Percentiles rank a stretch among this genome's conserved stretches.
These are phyloP conservation scores for Termitomyces sp. DNA, from an alignment of 768 basidiomycete species.

Conservation along the genomic window DNA sequence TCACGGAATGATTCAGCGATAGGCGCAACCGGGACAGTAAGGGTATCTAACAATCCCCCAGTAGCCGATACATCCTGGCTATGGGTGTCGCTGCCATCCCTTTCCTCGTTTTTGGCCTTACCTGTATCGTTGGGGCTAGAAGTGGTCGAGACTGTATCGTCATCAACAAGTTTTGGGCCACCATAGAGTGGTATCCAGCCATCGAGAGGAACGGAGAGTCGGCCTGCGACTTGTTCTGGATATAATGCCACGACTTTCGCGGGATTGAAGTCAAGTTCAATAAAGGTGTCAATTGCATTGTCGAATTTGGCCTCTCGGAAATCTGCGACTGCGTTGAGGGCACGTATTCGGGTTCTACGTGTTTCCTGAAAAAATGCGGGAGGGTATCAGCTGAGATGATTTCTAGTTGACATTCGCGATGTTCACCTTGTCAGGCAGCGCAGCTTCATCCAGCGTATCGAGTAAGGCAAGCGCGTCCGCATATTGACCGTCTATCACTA, in stretches of 20 bases:
- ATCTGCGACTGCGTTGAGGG: constrained; percentile 75
- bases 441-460: constrained; percentile 58
- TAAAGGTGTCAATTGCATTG: constrained; percentile 81
- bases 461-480: constrained; percentile 78
- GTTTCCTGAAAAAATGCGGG: constrained; percentile 38
- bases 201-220: constrained; percentile 64
- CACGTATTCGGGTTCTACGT: constrained; percentile 57
- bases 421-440: constrained; percentile 62
- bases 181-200: constrained; percentile 84
- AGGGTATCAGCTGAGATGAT: background rate
- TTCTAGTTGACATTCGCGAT: background rate
- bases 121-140: constrained; percentile 23
- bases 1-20: constrained; percentile 43
- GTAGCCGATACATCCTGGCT: constrained; percentile 22
- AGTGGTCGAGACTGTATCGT: constrained; percentile 26
- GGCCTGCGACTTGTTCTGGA: constrained; percentile 76
- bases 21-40: constrained; percentile 27
- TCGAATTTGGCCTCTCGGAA: constrained; percentile 71
- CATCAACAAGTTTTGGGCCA: constrained; percentile 45
- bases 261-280: constrained; percentile 87
- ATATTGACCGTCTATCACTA: constrained; percentile 66
- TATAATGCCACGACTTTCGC: constrained; percentile 92
- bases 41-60: constrained; percentile 31
- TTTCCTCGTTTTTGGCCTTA: constrained; percentile 14
- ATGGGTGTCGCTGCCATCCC: constrained; percentile 17